These are phyloP conservation scores for Penicillium psychrofluorescens DNA, from an alignment of 495 filamentous ascomycete species.

Conservation along the genomic window DNA sequence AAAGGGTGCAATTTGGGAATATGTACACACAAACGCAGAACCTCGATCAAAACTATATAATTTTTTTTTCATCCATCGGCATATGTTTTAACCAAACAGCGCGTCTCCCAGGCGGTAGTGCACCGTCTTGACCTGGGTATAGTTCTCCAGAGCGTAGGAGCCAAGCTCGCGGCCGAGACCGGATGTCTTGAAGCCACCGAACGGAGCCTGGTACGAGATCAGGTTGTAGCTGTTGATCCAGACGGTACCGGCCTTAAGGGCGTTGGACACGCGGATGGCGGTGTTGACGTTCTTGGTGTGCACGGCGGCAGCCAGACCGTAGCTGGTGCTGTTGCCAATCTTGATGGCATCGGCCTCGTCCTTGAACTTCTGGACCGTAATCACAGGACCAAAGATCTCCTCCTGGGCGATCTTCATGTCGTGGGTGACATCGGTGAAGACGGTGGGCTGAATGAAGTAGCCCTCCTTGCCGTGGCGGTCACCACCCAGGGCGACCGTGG, in stretches of 20 bases:
- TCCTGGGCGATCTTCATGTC: slow-evolving; percentile 99
- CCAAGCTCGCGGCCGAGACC: slow-evolving; percentile 94
- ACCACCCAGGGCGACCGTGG: slow-evolving; percentile 78
- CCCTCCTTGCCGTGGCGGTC: slow-evolving; percentile 83
- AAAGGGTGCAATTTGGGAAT: slow-evolving; percentile 4
- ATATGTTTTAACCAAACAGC: slow-evolving; percentile 44
- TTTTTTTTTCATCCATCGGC: background rate
- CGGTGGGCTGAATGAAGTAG: slow-evolving; percentile 97
- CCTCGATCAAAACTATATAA: background rate
- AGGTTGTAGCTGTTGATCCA: slow-evolving; percentile 95
- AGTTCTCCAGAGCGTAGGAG: slow-evolving; percentile 87
- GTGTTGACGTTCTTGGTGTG: slow-evolving; percentile 94
- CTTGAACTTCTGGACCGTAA: slow-evolving; percentile 90
- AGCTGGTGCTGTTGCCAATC: slow-evolving; percentile 73
- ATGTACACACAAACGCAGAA: slow-evolving; percentile 1
- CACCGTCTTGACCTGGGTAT: slow-evolving; percentile 75
- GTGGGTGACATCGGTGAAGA: slow-evolving; percentile 81
- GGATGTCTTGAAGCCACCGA: slow-evolving; percentile 89
- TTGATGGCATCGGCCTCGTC: slow-evolving; percentile 77
- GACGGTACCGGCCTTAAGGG: slow-evolving; percentile 76
- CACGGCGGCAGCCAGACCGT: slow-evolving; percentile 79
- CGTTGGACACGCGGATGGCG: slow-evolving; percentile 79
- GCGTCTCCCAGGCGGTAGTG: slow-evolving; percentile 56
- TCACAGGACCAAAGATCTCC: slow-evolving; percentile 97
- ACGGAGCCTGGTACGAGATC: slow-evolving; percentile 73